Evolutionary conservation across 2,329 filamentous ascomycete species (phyloP).

Genomic region (Magnaporthiopsis poae): DNA sequence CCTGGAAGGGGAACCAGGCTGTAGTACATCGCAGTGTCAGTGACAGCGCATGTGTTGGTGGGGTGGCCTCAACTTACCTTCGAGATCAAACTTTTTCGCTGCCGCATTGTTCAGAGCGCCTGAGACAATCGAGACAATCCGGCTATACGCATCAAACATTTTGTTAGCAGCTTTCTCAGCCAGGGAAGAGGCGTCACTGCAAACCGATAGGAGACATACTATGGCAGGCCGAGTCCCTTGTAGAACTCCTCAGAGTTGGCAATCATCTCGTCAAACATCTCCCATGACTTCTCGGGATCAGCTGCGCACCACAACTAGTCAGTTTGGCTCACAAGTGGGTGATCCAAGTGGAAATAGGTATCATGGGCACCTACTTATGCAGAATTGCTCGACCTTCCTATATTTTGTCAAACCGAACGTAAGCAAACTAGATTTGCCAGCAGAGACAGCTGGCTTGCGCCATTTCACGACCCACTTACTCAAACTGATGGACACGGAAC

Average conservation of each 20-base stretch:
- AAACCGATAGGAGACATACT: constrained; percentile 25
- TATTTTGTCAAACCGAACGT: not conserved
- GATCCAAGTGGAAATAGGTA: not conserved
- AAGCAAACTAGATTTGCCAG: not conserved
- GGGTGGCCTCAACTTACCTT: constrained; percentile 68
- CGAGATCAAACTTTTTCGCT: constrained; percentile 88
- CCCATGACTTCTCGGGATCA: constrained; percentile 84
- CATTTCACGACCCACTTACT: constrained; percentile 26
- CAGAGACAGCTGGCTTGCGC: constrained; percentile 44
- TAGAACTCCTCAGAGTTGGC: constrained; percentile 87
- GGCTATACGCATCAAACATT: constrained; percentile 23
- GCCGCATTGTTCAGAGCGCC: constrained; percentile 80
- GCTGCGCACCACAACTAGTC: constrained; percentile 61
- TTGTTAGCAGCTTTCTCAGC: not conserved
- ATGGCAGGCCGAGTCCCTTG: constrained; percentile 76
- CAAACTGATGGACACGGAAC: constrained; percentile 96
- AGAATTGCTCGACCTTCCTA: constrained; percentile 32
- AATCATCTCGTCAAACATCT: constrained; percentile 91
- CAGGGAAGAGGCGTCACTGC: not conserved
- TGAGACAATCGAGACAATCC: constrained; percentile 88
- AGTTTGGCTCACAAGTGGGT: not conserved
- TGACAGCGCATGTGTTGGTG: not conserved
- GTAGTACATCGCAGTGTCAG: not conserved
- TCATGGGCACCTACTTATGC: constrained; percentile 25
- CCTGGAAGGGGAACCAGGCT: constrained; percentile 87